Conservation (phyloP, 352 stramenopile genomes). For the Pythium aquatile region DNA sequence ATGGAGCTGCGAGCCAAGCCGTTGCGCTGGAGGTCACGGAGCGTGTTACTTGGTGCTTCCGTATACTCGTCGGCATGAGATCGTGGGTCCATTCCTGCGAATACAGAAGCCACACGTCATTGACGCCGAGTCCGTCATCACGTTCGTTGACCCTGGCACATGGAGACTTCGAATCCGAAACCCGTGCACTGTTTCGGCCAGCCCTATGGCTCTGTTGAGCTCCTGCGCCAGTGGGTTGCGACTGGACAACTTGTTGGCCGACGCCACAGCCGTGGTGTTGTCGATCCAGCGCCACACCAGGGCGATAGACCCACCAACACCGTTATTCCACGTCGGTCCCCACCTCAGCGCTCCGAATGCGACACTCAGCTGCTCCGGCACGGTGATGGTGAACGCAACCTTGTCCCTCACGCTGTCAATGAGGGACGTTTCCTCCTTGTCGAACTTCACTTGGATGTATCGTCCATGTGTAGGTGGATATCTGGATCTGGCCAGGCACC, state of each 20-base stretch:
- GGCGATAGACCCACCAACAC: background rate
- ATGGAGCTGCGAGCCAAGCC: background rate
- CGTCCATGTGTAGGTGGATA: too few relatives aligned
- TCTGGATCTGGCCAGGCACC: too few relatives aligned
- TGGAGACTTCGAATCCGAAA: constrained; percentile 18
- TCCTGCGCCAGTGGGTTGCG: constrained; percentile 24
- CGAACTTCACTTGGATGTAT: too few relatives aligned
- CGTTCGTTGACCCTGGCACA: constrained; percentile 16
- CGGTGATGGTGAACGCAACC: too few relatives aligned
- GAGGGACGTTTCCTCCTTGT: too few relatives aligned
- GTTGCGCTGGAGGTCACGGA: constrained; percentile 1
- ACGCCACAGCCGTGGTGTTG: constrained; percentile 20
- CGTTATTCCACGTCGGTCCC: too few relatives aligned
- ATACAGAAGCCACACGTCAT: background rate
- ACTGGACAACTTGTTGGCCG: constrained; percentile 19
- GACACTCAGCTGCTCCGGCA: too few relatives aligned
- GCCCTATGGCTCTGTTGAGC: constrained; percentile 29
- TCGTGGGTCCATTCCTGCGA: constrained; percentile 1
- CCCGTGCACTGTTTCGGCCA: constrained; percentile 21
- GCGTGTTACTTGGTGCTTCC: background rate
- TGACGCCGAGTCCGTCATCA: constrained; percentile 26
- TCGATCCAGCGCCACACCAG: constrained; percentile 29
- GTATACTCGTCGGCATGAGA: background rate
- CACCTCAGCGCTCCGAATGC: too few relatives aligned
- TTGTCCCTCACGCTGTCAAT: too few relatives aligned